Evolutionary conservation across 1,284 basidiomycete genomes (phyloP).

Genomic region (Pseudozyma thailandica): DNA sequence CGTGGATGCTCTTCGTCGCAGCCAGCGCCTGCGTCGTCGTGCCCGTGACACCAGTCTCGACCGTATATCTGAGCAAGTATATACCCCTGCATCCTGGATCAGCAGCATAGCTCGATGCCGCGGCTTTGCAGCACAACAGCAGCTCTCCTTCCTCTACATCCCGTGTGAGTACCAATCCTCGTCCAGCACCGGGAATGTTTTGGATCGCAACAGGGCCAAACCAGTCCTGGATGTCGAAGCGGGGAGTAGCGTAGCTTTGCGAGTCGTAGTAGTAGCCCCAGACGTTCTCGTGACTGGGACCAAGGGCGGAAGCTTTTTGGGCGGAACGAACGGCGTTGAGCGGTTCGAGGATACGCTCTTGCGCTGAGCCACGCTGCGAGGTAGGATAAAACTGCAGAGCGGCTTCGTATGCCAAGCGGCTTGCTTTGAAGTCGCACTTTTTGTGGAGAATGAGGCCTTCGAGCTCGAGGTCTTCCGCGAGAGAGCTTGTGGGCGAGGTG

Average conservation of each 20-base stretch:
- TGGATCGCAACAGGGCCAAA: slow-evolving; percentile 55
- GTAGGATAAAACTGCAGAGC: slow-evolving; percentile 25
- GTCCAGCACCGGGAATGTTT: slow-evolving; percentile 60
- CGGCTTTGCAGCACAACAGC: slow-evolving; percentile 59
- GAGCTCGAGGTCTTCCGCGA: slow-evolving; percentile 38
- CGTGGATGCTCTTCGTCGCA: slow-evolving; percentile 62
- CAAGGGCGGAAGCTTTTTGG: slow-evolving; percentile 28
- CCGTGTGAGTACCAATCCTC: slow-evolving; percentile 59
- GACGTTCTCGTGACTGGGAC: slow-evolving; percentile 48
- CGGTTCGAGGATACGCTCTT: slow-evolving; percentile 35
- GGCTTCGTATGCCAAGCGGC: slow-evolving; percentile 30
- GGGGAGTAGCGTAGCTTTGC: slow-evolving; percentile 47
- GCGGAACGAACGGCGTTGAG: slow-evolving; percentile 36
- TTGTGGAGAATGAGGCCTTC: slow-evolving; percentile 40
- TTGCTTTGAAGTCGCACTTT: slow-evolving; percentile 29
- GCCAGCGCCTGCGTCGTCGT: slow-evolving; percentile 66
- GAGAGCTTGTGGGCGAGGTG: not conserved
- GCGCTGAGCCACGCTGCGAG: slow-evolving; percentile 15
- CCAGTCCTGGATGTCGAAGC: slow-evolving; percentile 54
- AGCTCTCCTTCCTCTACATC: slow-evolving; percentile 61
- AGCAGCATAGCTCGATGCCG: slow-evolving; percentile 55
- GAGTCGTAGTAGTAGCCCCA: slow-evolving; percentile 56
- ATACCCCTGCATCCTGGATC: slow-evolving; percentile 52
- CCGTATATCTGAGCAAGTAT: slow-evolving; percentile 54
- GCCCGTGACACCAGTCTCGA: slow-evolving; percentile 59